Base-by-base conservation (phyloP, 345 rosid species). In the Excoecaria agallocha region DNA sequence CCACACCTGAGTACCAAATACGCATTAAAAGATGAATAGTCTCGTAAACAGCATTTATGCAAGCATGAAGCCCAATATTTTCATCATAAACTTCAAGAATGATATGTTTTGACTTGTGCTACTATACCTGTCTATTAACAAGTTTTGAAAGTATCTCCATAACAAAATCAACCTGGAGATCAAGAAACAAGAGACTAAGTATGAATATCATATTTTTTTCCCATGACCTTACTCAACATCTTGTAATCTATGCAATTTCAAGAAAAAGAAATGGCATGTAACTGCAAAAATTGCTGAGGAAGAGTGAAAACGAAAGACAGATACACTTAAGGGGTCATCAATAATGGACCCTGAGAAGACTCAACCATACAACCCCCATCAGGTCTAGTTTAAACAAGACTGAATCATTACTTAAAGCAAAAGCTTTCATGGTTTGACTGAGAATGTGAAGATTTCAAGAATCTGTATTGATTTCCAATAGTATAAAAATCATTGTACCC, bases 141-240 rank as follows among this genome's bases (percentile, higher is more conserved):
- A 93, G 93, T 88, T 91, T 95, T 76, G 97, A 91, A 65, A 93
- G 90, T 73, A 95, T 85, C 83, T 90, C 97, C 98, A 94, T 94
- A 55, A 92, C 96, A 82, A 94, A 94, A 84, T 92, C 96, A 80
- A 94, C 97, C 97, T 94, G 84, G 76, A 59, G 69, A 76, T 24
- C 65, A 63, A 43, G 48, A 74, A 57, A 25, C 45, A 69, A 6
- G 20, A 24, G 24, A 63, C 13, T 1, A 55, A 30, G 48, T 20
- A 68, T 13, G 22, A 68, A 35, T 25, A 48, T 49, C 43, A 49
- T 15, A 25, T 62, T 57, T 41, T 48, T 51, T 43, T 30, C 30
- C 41, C 60, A 12, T 43, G 45, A 76, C 50, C 43, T 56, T 38
- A 9, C 41, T 56, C 45, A 58, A 45, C 35, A 30, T 71, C 71